Base-by-base conservation (phyloP, 768 basidiomycete species). In the Lactifluus subvellereus region DNA sequence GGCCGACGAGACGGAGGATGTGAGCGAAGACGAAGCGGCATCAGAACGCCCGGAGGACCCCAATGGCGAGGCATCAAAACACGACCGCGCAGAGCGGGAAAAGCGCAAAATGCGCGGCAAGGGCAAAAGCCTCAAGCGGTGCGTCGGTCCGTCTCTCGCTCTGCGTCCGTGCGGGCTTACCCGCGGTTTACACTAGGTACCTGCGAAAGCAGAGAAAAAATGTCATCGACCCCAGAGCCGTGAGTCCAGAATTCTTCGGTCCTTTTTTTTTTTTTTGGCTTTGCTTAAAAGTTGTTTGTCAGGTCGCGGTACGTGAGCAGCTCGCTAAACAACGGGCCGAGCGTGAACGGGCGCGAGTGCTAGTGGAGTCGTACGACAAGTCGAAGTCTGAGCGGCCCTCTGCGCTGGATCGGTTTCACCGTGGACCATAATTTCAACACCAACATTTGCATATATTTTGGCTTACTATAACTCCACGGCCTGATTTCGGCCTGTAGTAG, bases 131-230 rank as follows among this genome's bases (percentile, higher is more conserved):
- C 71, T 94, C 71, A 96, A 94, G 74, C 79, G 93, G 78, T 85
- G 47, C 47, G 58, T 69, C 9, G 10, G 37, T 18, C 27, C 9
- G 27, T 33, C 30, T 32, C 35, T 47, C 18, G 38, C 22, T 16
- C n/a, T 53, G 45, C 4, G 2, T 13, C 37, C 49, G 6, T 45
- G 35, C n/a, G 38, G 27, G 47, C 35, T 62, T 33, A 43, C 11
- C 16, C 55, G 16, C 11, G 22, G 40, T 14, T 56, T 48, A 20
- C 16, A 14, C 6, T 32, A 84, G 82, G 51, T 89, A 85, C 73
- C 73, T 97, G 65, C 82, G 91, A 69, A 97, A 94, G 78, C 90
- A 96, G 74, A 84, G 92, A 72, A 94, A 95, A 79, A 97, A 98
- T 70, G 91, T 98, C 53, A 84, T 98, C 65, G 94, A 98, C 72